Conservation (phyloP, 106 monocot species). For the Platanthera zijinensis region DNA sequence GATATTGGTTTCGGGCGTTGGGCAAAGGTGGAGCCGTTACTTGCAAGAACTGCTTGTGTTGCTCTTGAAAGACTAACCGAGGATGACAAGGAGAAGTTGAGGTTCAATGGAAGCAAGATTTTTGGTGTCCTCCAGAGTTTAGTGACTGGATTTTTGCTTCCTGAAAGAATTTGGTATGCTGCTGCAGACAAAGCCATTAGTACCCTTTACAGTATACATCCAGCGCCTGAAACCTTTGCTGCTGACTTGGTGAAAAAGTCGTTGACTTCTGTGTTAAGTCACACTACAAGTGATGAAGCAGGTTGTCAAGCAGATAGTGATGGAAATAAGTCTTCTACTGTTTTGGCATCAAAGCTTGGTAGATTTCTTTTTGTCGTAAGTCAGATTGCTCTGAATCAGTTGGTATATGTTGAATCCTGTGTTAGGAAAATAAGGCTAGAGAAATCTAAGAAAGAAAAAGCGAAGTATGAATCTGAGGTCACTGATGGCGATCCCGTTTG, state of each 20-base stretch:
- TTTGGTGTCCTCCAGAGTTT: slow-evolving; percentile 55
- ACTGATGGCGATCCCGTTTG: slow-evolving; percentile 11
- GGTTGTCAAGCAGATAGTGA: slow-evolving; percentile 14
- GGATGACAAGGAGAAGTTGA: slow-evolving; percentile 78
- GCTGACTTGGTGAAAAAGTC: slow-evolving; percentile 55
- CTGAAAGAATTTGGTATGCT: slow-evolving; percentile 86
- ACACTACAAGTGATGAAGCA: slow-evolving; percentile 18
- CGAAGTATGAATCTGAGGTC: slow-evolving; percentile 24
- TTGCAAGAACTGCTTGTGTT: slow-evolving; percentile 87
- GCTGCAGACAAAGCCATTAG: slow-evolving; percentile 84
- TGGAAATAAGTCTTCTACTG: slow-evolving; percentile 11
- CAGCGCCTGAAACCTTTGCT: slow-evolving; percentile 74
- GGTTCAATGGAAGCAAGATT: slow-evolving; percentile 36
- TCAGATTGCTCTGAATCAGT: slow-evolving; percentile 80
- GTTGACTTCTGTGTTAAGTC: slow-evolving; percentile 40
- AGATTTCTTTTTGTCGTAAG: slow-evolving; percentile 80
- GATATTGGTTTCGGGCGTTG: slow-evolving; percentile 98
- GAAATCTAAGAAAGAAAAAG: slow-evolving; percentile 57
- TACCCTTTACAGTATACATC: slow-evolving; percentile 74
- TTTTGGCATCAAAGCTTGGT: slow-evolving; percentile 49
- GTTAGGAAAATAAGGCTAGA: slow-evolving; percentile 65
- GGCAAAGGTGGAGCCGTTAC: slow-evolving; percentile 91
- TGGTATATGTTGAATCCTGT: slow-evolving; percentile 81
- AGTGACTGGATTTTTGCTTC: slow-evolving; percentile 58
- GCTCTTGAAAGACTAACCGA: slow-evolving; percentile 78